A percentile compares a stretch with the other conserved stretches of the same genome.
These are phyloP conservation scores for Epichloe scottii DNA, from an alignment of 2,329 filamentous ascomycete genomes.

Conservation along the genomic window DNA sequence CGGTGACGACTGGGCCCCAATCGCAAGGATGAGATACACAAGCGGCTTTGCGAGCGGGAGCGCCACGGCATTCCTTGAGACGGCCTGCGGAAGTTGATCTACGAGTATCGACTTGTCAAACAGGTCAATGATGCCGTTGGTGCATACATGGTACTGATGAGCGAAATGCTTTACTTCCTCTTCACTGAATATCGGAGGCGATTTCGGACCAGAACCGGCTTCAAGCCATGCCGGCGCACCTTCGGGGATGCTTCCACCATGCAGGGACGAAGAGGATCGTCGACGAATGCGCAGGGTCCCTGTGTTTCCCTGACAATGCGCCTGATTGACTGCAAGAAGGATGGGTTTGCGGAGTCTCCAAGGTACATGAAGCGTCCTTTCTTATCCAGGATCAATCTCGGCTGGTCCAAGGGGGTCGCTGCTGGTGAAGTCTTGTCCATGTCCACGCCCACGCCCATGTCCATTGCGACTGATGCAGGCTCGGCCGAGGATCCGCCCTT, in stretches of 20 bases:
- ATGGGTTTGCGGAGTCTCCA: slow-evolving; percentile 8
- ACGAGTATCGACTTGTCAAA: slow-evolving; percentile 19
- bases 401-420: slow-evolving; percentile 7
- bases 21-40: slow-evolving; percentile 22
- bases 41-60: slow-evolving; percentile 16
- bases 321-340: slow-evolving; percentile 16
- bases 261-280: slow-evolving; percentile 16
- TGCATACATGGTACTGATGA: slow-evolving; percentile 7
- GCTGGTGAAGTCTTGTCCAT: slow-evolving; percentile 10
- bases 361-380: slow-evolving; percentile 6
- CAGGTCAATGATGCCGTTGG: slow-evolving; percentile 21
- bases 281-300: slow-evolving; percentile 14
- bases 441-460: neutral
- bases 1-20: slow-evolving; percentile 18
- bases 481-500: neutral
- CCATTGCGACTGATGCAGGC: neutral
- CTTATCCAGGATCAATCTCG: slow-evolving; percentile 5
- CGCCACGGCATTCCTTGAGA: slow-evolving; percentile 2
- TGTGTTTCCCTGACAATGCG: slow-evolving; percentile 12
- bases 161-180: slow-evolving; percentile 5
- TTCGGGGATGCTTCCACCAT: slow-evolving; percentile 16
- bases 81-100: slow-evolving; percentile 8
- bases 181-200: neutral
- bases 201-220: neutral
- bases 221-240: slow-evolving; percentile 11